These are phyloP conservation scores for Mercurialis annua DNA, from an alignment of 345 rosid species.

Conservation along the genomic window DNA sequence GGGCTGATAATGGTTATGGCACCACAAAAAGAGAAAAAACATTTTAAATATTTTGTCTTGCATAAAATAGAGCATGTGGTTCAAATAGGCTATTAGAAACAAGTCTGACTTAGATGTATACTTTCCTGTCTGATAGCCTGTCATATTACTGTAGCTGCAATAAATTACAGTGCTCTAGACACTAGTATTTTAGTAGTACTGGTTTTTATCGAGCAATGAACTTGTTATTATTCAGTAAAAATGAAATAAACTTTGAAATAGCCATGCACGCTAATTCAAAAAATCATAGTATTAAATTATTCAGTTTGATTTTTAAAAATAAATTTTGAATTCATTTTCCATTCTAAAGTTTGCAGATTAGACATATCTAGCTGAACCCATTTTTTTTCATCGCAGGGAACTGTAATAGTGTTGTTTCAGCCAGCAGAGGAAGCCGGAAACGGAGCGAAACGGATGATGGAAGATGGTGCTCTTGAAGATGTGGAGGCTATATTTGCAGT, in stretches of 20 bases:
- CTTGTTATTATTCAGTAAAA: neutral
- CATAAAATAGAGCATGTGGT: neutral
- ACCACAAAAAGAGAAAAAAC: no score
- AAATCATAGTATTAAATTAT: no score
- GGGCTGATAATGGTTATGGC: no score
- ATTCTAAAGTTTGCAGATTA: neutral
- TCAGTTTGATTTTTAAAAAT: neutral
- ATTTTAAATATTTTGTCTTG: neutral
- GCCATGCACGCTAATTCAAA: neutral
- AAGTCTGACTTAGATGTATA: no score
- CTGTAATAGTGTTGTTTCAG: conserved; percentile 76
- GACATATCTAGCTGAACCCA: neutral
- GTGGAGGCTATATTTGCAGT: conserved; percentile 78
- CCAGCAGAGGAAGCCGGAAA: conserved; percentile 98
- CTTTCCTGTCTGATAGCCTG: neutral
- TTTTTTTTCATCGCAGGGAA: conserved; percentile 49
- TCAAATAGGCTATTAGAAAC: neutral
- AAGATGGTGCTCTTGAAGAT: conserved; percentile 65
- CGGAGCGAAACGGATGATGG: conserved; percentile 82
- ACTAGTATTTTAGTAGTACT: neutral
- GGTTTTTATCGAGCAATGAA: neutral
- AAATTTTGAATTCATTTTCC: neutral
- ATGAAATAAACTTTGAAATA: neutral
- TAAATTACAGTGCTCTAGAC: neutral
- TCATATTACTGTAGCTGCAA: neutral